Percentiles rank a stretch among this genome's conserved stretches.
phyloP scores from a whole-genome alignment of 2,329 filamentous ascomycete species.

The Fonsecaea pedrosoi region DNA sequence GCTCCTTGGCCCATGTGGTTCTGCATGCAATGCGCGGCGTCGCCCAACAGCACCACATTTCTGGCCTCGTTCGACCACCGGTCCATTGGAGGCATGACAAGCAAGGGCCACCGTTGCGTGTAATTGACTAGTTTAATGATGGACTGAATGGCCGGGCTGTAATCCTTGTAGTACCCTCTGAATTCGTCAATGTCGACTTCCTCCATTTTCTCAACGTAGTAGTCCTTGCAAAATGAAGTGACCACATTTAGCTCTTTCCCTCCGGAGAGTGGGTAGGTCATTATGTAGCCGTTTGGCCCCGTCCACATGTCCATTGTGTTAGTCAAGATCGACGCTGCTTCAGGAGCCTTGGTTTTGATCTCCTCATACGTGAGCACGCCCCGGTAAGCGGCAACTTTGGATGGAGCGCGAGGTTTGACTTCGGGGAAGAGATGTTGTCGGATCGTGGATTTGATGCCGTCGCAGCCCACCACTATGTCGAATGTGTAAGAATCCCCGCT shows the following conservation, averaged over 20 bases:
- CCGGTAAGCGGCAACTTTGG: constrained; percentile 18
- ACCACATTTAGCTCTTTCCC: constrained; percentile 19
- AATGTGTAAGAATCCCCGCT: constrained; percentile 41
- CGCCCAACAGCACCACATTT: constrained; percentile 52
- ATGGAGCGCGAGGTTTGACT: constrained; percentile 17
- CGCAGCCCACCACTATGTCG: constrained; percentile 50
- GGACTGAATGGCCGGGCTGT: constrained; percentile 20
- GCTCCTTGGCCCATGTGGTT: constrained; percentile 53
- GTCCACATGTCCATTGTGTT: constrained; percentile 55
- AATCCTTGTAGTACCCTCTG: constrained; percentile 40
- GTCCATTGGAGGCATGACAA: constrained; percentile 51
- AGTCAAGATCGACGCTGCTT: constrained; percentile 48
- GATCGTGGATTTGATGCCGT: constrained; percentile 51
- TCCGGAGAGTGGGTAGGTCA: constrained; percentile 55
- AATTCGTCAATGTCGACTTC: constrained; percentile 22
- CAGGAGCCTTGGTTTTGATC: constrained; percentile 47
- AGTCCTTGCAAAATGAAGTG: constrained; percentile 20
- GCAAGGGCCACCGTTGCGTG: constrained; percentile 49
- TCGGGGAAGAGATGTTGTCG: constrained; percentile 48
- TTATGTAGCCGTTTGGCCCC: constrained; percentile 50
- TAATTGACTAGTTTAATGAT: constrained; percentile 24
- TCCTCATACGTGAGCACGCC: constrained; percentile 28
- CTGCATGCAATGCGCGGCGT: constrained; percentile 43
- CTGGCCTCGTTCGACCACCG: constrained; percentile 50
- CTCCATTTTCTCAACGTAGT: constrained; percentile 20